phyloP scores from a whole-genome alignment of 306 rosid species.

The Ormosia semicastrata region DNA sequence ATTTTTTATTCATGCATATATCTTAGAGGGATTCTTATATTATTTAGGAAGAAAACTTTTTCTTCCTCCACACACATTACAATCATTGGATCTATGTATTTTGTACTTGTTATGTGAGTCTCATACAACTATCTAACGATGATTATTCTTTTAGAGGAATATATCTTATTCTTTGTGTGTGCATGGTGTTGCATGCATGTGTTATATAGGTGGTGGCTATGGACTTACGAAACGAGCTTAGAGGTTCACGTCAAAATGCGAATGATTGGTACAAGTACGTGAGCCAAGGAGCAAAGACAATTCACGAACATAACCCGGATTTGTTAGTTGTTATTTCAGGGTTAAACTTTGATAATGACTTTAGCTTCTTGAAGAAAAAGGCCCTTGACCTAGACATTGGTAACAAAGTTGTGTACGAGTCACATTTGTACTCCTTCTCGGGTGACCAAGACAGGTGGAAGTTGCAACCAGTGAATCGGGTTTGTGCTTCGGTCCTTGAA shows the following conservation, averaged over 20 bases:
- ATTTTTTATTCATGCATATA: background rate
- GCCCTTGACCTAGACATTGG: conserved; percentile 17
- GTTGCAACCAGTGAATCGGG: conserved; percentile 30
- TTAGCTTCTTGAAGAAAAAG: conserved; percentile 33
- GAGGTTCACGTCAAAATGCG: conserved; percentile 34
- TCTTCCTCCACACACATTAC: too few species aligned
- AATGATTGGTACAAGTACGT: conserved; percentile 41
- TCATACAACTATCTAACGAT: too few species aligned
- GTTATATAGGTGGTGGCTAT: conserved; percentile 39
- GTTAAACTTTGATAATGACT: conserved; percentile 37
- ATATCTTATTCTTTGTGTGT: background rate
- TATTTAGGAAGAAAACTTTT: too few species aligned
- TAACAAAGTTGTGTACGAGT: conserved; percentile 43
- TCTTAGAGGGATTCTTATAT: too few species aligned
- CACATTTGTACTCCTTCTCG: conserved; percentile 41
- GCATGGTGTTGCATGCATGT: background rate
- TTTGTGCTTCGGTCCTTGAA: conserved; percentile 25
- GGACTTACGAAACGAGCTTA: conserved; percentile 51
- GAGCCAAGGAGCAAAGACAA: conserved; percentile 32
- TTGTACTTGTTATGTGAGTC: too few species aligned
- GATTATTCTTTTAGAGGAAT: too few species aligned
- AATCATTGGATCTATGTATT: too few species aligned
- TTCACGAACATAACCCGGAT: conserved; percentile 31
- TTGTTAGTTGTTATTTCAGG: conserved; percentile 40
- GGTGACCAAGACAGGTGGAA: conserved; percentile 20